These are phyloP conservation scores for Globisporangium yorkense DNA, from an alignment of 352 stramenopile species.

Conservation along the genomic window DNA sequence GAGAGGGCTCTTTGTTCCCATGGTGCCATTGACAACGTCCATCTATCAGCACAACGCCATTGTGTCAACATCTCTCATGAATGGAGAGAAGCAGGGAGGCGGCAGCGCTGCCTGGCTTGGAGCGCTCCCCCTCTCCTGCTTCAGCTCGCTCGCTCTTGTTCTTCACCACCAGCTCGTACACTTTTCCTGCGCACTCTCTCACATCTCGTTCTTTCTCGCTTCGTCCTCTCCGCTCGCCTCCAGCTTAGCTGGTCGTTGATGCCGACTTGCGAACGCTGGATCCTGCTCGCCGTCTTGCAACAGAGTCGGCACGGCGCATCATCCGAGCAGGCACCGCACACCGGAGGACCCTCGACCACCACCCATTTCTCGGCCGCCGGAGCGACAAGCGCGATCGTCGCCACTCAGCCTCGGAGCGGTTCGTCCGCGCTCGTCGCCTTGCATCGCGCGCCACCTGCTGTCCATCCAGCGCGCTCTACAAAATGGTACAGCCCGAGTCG, in stretches of 20 bases:
- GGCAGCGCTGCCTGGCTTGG: too few relatives aligned
- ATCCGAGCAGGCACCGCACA: neutral
- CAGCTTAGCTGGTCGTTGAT: conserved; percentile 3
- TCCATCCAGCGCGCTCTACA: conserved; percentile 27
- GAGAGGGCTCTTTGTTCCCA: neutral
- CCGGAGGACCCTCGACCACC: neutral
- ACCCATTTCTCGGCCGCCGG: neutral
- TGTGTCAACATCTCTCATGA: too few relatives aligned
- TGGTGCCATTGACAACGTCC: too few relatives aligned
- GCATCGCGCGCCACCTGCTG: neutral
- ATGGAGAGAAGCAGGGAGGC: too few relatives aligned
- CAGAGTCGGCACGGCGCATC: neutral
- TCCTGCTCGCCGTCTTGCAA: neutral
- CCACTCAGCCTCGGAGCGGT: neutral
- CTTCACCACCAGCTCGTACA: too few relatives aligned
- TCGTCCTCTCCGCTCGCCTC: neutral
- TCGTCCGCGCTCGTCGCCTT: neutral
- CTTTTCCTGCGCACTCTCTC: neutral
- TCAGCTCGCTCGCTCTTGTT: too few relatives aligned
- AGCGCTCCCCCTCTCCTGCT: too few relatives aligned
- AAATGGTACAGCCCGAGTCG: conserved; percentile 70
- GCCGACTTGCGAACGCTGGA: conserved; percentile 3
- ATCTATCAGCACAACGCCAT: too few relatives aligned
- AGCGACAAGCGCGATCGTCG: neutral
- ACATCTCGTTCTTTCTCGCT: neutral